phyloP scores from a whole-genome alignment of 176 grass and related monocot species.

The Juncus inflexus region DNA sequence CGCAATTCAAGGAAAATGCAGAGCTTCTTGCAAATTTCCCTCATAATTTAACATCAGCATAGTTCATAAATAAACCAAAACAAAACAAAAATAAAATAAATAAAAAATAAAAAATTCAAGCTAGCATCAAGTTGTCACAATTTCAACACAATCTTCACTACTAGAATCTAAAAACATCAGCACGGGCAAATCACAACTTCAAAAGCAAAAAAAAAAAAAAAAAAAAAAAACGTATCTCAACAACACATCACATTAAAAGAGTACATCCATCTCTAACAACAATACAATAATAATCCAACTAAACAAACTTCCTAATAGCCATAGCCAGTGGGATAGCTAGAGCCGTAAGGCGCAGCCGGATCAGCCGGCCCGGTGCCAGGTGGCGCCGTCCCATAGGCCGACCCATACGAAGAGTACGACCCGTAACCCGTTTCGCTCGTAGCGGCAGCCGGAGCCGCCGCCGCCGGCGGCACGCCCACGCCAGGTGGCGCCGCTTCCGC shows the following conservation, averaged over 20 bases:
- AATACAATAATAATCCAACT: not conserved
- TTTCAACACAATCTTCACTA: too few species aligned
- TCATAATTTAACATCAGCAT: too few species aligned
- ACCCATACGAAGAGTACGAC: slow-evolving; percentile 56
- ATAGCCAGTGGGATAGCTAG: slow-evolving; percentile 53
- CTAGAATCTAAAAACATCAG: too few species aligned
- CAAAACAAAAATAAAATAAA: too few species aligned
- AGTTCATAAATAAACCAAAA: too few species aligned
- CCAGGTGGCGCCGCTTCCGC: slow-evolving; percentile 64
- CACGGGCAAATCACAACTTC: too few species aligned
- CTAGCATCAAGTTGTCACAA: too few species aligned
- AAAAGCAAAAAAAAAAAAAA: too few species aligned
- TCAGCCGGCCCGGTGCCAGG: slow-evolving; percentile 25
- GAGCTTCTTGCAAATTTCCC: too few species aligned
- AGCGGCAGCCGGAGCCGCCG: slow-evolving; percentile 27
- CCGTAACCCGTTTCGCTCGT: slow-evolving; percentile 49
- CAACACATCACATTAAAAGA: slow-evolving; percentile 20
- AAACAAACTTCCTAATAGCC: slow-evolving; percentile 41
- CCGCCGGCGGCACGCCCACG: slow-evolving; percentile 26
- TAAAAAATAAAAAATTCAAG: too few species aligned
- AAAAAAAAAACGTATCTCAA: slow-evolving; percentile 36
- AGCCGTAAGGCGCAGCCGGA: slow-evolving; percentile 24
- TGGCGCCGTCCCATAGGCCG: slow-evolving; percentile 40
- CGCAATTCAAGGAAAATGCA: too few species aligned
- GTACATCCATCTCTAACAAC: slow-evolving; percentile 13